A percentile compares a stretch with the other conserved stretches of the same genome.
Evolutionary conservation across 2,329 filamentous ascomycete species (phyloP).

Genomic region (Clarireedia hainanense): DNA sequence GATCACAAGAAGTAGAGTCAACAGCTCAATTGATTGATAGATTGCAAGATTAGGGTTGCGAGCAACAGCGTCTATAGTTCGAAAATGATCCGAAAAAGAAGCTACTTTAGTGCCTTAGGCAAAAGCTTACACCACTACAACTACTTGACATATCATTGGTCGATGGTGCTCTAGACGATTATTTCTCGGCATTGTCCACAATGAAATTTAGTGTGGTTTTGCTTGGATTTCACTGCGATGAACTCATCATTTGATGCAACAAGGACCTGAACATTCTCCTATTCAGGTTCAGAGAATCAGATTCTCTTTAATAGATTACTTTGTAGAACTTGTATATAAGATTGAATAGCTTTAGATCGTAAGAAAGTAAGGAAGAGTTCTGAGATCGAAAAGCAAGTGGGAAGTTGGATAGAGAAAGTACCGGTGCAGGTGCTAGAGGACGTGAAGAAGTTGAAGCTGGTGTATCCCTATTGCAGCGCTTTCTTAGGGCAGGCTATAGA

Average conservation of each 20-base stretch:
- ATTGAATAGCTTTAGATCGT: too few species aligned
- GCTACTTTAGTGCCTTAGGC: slow-evolving; percentile 6
- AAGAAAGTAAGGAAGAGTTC: too few species aligned
- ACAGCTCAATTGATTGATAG: slow-evolving; percentile 27
- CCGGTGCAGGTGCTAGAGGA: too few species aligned
- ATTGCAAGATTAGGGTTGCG: slow-evolving; percentile 19
- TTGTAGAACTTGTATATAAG: too few species aligned
- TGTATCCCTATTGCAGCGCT: too few species aligned
- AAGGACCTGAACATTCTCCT: too few species aligned
- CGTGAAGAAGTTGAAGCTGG: too few species aligned
- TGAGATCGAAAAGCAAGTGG: too few species aligned
- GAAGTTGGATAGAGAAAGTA: too few species aligned
- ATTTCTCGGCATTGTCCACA: slow-evolving; percentile 4
- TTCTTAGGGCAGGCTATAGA: too few species aligned
- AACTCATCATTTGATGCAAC: too few species aligned
- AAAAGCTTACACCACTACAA: slow-evolving; percentile 5
- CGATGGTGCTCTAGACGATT: neutral
- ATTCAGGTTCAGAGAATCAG: too few species aligned
- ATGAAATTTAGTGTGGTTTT: neutral
- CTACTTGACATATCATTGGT: slow-evolving; percentile 1
- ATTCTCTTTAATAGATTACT: neutral
- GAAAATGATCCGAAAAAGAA: slow-evolving; percentile 11
- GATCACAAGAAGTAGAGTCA: slow-evolving; percentile 22
- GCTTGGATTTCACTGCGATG: neutral
- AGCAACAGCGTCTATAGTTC: slow-evolving; percentile 9